Evolutionary conservation across 768 basidiomycete genomes (phyloP), one percentile per base, ranked within the genome.

Genomic region (Boletus tylopilopsis): DNA sequence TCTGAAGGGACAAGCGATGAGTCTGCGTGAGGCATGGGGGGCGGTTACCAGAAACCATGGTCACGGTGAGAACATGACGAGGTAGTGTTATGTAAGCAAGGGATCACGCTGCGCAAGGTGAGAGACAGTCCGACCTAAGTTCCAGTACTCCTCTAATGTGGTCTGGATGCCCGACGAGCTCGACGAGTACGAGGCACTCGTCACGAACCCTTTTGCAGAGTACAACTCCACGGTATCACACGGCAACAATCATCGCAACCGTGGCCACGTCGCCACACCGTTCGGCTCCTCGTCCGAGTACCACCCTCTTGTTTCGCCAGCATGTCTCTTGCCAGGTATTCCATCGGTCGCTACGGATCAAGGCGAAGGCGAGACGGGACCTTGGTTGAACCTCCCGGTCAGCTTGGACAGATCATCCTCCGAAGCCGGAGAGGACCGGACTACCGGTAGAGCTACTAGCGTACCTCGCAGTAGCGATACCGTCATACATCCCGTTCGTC

Each of bases 11-110:
- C 74, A 15, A 83, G 67, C 1, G 86, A 83, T 11, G 84, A 74
- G 63, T 93, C 91, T 50, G 92, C 90, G 72, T 94, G 91, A 18
- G 84, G 85, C 90, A 92, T 92, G 34, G 32, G n/a, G n/a, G n/a
- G n/a, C n/a, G n/a, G n/a, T n/a, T 15, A 87, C 24, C 45, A 15
- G 22, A 10, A 16, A n/a, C n/a, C n/a, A n/a, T n/a, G n/a, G n/a
- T n/a, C n/a, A n/a, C n/a, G n/a, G n/a, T n/a, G n/a, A n/a, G n/a
- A n/a, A n/a, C n/a, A n/a, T n/a, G n/a, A n/a, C n/a, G n/a, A n/a
- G n/a, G n/a, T n/a, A n/a, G n/a, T n/a, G n/a, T 58, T 57, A 56
- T 43, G 42, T 56, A 51, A 55, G 47, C 8, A 23, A 11, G 24
- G 3, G 48, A 3, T 45, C 51, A 23, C 32, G 19, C 41, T 2